Evolutionary conservation across 768 basidiomycete genomes (phyloP).

Genomic region (Hygrocybe coccinea): DNA sequence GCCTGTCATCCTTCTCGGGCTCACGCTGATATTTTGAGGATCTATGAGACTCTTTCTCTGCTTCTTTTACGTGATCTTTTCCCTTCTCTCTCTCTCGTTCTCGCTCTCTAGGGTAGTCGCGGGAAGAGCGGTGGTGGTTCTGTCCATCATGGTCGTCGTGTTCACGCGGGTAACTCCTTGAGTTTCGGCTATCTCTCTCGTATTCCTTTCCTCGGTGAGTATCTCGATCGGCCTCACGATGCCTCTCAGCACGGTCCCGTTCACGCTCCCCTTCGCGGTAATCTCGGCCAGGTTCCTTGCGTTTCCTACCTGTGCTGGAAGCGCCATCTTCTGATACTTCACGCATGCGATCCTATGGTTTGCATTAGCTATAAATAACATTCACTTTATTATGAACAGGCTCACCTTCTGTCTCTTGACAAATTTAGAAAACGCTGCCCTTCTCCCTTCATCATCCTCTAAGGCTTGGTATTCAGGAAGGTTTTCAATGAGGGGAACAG

Average conservation of each 20-base stretch:
- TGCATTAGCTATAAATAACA: slow-evolving; percentile 1
- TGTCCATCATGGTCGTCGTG: slow-evolving; percentile 47
- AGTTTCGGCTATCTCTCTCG: slow-evolving; percentile 37
- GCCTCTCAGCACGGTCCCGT: slow-evolving; percentile 27
- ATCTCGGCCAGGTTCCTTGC: slow-evolving; percentile 68
- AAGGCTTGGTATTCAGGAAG: slow-evolving; percentile 83
- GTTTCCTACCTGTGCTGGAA: slow-evolving; percentile 72
- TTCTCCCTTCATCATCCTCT: slow-evolving; percentile 80
- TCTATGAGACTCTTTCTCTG: slow-evolving; percentile 20
- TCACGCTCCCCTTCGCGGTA: slow-evolving; percentile 38
- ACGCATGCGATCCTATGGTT: slow-evolving; percentile 65
- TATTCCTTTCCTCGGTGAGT: slow-evolving; percentile 30
- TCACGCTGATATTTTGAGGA: slow-evolving; percentile 39
- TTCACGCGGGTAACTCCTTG: slow-evolving; percentile 40
- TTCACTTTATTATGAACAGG: slow-evolving; percentile 3
- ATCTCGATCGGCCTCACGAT: slow-evolving; percentile 33
- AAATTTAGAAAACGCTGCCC: slow-evolving; percentile 81
- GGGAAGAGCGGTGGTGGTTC: slow-evolving; percentile 39
- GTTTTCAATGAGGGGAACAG: slow-evolving; percentile 70
- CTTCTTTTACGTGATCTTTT: slow-evolving; percentile 32
- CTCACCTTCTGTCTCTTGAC: slow-evolving; percentile 84
- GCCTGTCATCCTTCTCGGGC: slow-evolving; percentile 46
- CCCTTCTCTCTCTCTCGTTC: slow-evolving; percentile 39
- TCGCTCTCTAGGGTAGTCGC: slow-evolving; percentile 39
- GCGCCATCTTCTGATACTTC: slow-evolving; percentile 79